Evolutionary conservation across 2,329 filamentous ascomycete genomes (phyloP).

Genomic region (Aureobasidium lini): DNA sequence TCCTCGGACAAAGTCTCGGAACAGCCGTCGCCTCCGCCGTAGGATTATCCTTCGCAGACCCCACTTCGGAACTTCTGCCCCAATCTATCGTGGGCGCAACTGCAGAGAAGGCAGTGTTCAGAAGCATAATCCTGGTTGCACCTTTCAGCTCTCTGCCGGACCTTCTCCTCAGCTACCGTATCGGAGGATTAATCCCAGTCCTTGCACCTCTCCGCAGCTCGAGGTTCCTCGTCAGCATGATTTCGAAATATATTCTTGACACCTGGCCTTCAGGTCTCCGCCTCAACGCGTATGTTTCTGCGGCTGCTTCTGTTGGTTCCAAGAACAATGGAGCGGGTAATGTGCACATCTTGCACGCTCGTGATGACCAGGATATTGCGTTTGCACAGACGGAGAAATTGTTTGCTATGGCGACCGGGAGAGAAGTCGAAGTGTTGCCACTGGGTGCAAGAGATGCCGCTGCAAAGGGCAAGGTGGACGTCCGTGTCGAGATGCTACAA

Average conservation of each 20-base stretch:
- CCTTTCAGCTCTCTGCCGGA: slow-evolving; percentile 68
- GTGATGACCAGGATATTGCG: slow-evolving; percentile 75
- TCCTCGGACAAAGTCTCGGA: slow-evolving; percentile 81
- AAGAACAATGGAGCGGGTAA: slow-evolving; percentile 35
- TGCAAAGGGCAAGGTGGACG: slow-evolving; percentile 21
- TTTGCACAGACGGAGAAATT: slow-evolving; percentile 60
- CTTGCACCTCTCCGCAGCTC: slow-evolving; percentile 66
- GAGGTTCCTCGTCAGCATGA: slow-evolving; percentile 54
- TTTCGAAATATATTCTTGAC: slow-evolving; percentile 63
- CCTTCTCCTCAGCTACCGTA: slow-evolving; percentile 68
- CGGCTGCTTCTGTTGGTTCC: slow-evolving; percentile 26
- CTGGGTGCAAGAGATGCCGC: slow-evolving; percentile 25
- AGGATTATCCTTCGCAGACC: slow-evolving; percentile 56
- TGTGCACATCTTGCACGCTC: slow-evolving; percentile 69
- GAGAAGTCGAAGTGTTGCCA: slow-evolving; percentile 24
- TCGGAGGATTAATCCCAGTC: slow-evolving; percentile 70
- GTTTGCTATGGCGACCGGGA: slow-evolving; percentile 52
- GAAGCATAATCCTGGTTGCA: slow-evolving; percentile 70
- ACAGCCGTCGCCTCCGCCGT: slow-evolving; percentile 75
- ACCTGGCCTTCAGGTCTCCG: slow-evolving; percentile 69
- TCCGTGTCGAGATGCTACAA: slow-evolving; percentile 37
- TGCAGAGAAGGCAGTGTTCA: slow-evolving; percentile 51
- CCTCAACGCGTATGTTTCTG: slow-evolving; percentile 56
- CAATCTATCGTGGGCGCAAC: not conserved
- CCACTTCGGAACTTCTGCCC: slow-evolving; percentile 14